Evolutionary conservation across 345 rosid species (phyloP).

Genomic region (Ceriops tagal): DNA sequence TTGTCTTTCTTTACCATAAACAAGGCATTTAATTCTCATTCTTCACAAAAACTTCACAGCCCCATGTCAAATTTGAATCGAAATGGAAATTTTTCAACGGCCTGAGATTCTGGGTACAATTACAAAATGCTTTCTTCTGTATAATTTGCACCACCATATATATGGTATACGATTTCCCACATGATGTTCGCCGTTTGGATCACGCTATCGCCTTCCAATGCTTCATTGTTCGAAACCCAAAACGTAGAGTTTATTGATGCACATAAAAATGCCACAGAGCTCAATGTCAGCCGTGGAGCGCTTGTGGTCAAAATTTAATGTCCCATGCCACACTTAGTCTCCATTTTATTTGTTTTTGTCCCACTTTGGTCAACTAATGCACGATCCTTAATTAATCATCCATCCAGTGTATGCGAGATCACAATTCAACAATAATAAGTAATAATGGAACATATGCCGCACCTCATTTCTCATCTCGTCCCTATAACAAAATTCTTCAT

Average conservation of each 20-base stretch:
- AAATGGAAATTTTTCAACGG: constrained; percentile 24
- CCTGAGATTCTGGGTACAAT: constrained; percentile 14
- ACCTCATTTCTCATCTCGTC: no score
- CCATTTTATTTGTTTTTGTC: not conserved
- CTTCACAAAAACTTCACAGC: constrained; percentile 1
- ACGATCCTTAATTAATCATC: constrained; percentile 6
- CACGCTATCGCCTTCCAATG: constrained; percentile 58
- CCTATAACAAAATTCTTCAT: no score
- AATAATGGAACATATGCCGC: no score
- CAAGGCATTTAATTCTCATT: constrained; percentile 19
- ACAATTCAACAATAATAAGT: no score
- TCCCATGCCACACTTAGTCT: constrained; percentile 61
- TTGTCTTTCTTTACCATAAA: constrained; percentile 3
- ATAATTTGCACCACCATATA: not conserved
- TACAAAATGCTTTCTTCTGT: not conserved
- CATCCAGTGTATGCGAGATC: no score
- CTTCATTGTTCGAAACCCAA: constrained; percentile 13
- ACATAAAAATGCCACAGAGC: not conserved
- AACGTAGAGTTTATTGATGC: constrained; percentile 26
- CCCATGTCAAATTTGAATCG: constrained; percentile 11
- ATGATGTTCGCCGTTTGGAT: constrained; percentile 72
- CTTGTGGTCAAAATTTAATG: constrained; percentile 45
- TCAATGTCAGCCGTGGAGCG: constrained; percentile 21
- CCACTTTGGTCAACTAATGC: constrained; percentile 20
- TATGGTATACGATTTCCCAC: constrained; percentile 24